Base-by-base conservation (phyloP, 352 stramenopile species). In the Phytophthora fragariaefolia region DNA sequence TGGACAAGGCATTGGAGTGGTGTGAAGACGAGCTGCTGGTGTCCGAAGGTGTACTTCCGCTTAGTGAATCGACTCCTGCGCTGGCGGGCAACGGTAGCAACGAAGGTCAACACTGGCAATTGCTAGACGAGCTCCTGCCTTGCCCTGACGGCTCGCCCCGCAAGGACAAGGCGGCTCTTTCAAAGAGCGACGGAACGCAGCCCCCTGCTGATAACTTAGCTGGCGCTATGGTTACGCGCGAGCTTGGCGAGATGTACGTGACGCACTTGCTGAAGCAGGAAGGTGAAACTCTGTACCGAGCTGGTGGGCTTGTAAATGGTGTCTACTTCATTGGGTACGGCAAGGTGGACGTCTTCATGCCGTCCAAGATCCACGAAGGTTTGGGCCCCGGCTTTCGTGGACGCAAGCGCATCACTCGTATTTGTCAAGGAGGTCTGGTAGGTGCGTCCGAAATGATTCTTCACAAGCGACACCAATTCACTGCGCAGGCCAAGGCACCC, bases 1-100 rank as follows among this genome's bases (percentile, higher is more conserved):
- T 96, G 18, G 87, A 96, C 63, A 85, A 88, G 56, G 88, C 88
- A 36, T 72, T 96, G 13, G 88, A 95, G 63, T 96, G 86, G 86
- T 95, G 88, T 52, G 88, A 96, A 36, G 88, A 96, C 60, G 86
- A 94, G 40, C 64, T 96, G 40, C 77, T 96, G 12, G 76, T 91
- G n/a, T 80, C 75, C 40, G 76, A 87, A 71, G 86, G 84, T 23
- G 50, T 93, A 3, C 56, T 93, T 9, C 88, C 85, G 4, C 61
- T 90, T n/a, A 90, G 82, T 61, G 80, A 93, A 54, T 79, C 73
- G 1, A 65, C 66, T 3, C 78, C 30, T 53, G 69, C 57, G 57
- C 73, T 51, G 66, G 63, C 32, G 43, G 73, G 36, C 65, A 80
- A 20, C 57, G 74, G 56, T 22, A 53, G 53, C n/a, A 61, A 58